These are phyloP conservation scores for Neurospora sp. DNA, from an alignment of 495 filamentous ascomycete genomes.

Conservation along the genomic window DNA sequence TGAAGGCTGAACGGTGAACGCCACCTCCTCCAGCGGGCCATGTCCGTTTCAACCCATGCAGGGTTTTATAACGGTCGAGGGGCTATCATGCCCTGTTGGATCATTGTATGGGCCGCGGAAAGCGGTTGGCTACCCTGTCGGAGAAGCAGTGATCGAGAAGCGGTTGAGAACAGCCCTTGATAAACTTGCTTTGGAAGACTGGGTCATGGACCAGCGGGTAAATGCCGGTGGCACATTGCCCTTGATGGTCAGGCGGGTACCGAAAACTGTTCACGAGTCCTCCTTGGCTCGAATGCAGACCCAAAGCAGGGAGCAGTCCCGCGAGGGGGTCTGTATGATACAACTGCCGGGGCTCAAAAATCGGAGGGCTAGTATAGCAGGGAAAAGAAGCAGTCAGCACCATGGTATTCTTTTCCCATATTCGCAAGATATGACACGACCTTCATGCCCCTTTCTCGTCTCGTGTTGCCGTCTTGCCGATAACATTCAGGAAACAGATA, in stretches of 20 bases:
- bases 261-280: background rate
- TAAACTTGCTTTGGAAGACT: background rate
- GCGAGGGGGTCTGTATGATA: background rate
- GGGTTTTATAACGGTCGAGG: background rate
- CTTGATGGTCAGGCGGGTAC: background rate
- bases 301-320: background rate
- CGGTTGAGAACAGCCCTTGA: background rate
- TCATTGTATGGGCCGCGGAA: background rate
- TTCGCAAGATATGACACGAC: background rate
- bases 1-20: background rate
- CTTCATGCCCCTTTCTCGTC: background rate
- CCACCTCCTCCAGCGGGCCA: background rate
- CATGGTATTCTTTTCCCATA: background rate
- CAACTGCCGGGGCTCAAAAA: background rate
- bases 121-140: background rate
- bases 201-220: background rate
- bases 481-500: background rate
- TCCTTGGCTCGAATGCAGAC: background rate
- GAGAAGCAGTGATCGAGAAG: background rate
- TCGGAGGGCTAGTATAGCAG: background rate
- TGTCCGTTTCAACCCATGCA: background rate
- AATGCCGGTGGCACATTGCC: background rate
- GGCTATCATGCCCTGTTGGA: background rate
- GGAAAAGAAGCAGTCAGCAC: background rate
- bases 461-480: background rate